A percentile compares a stretch with the other conserved stretches of the same genome.
These are phyloP conservation scores for Ophiocytium majus DNA, from an alignment of 352 stramenopile genomes.

Conservation along the genomic window DNA sequence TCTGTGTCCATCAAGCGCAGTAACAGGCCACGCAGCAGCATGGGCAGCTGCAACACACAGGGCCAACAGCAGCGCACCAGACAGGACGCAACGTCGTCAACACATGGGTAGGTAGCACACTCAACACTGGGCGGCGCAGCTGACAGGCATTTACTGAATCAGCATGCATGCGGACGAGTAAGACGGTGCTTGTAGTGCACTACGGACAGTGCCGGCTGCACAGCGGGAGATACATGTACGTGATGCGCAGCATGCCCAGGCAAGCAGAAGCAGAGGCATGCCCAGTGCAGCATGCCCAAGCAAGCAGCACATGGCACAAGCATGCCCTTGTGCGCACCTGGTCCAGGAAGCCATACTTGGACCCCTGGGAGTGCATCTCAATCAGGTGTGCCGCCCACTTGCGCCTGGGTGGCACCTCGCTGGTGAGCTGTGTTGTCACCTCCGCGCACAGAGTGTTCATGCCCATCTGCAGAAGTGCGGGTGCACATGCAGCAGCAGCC, in stretches of 20 bases:
- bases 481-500: too few relatives aligned
- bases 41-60: slow-evolving; percentile 71
- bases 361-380: neutral
- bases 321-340: slow-evolving; percentile 5
- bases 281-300: neutral
- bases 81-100: too few relatives aligned
- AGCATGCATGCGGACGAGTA: too few relatives aligned
- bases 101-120: too few relatives aligned
- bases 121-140: too few relatives aligned
- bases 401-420: slow-evolving; percentile 29
- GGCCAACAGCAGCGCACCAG: too few relatives aligned
- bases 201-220: too few relatives aligned
- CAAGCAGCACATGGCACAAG: neutral
- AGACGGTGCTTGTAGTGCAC: too few relatives aligned
- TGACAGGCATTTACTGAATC: too few relatives aligned
- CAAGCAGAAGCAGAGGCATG: neutral
- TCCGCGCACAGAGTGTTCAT: slow-evolving; percentile 51
- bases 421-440: slow-evolving; percentile 40
- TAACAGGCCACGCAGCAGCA: slow-evolving; percentile 92
- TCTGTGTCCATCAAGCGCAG: slow-evolving; percentile 91
- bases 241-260: too few relatives aligned
- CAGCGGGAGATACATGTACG: too few relatives aligned
- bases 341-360: neutral
- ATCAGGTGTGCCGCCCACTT: slow-evolving; percentile 47
- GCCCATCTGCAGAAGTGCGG: slow-evolving; percentile 34